Conservation (phyloP, 2,329 filamentous ascomycete species). For the Clarireedia homoeocarpa region DNA sequence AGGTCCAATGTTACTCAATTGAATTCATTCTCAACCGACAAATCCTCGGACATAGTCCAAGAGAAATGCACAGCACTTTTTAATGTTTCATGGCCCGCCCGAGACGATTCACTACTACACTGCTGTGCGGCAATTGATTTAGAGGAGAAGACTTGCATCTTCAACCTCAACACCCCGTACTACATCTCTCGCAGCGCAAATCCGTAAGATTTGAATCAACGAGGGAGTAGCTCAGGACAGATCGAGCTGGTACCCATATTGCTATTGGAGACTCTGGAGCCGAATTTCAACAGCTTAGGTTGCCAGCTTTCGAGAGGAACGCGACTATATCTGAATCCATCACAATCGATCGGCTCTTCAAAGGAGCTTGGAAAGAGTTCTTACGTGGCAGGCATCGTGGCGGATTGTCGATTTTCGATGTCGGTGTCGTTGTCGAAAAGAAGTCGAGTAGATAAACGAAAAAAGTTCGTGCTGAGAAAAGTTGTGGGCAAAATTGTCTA, state of each 20-base stretch:
- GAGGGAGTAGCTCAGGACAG: constrained; percentile 58
- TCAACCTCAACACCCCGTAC: constrained; percentile 73
- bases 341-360: constrained; percentile 23
- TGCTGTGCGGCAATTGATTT: constrained; percentile 63
- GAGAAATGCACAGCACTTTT: constrained; percentile 33
- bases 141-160: constrained; percentile 58
- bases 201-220: constrained; percentile 39
- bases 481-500: constrained; percentile 7
- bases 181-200: constrained; percentile 50
- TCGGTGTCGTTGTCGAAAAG: constrained; percentile 22
- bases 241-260: constrained; percentile 67
- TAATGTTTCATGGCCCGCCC: constrained; percentile 15
- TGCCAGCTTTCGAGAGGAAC: constrained; percentile 67
- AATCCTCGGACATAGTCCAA: constrained; percentile 54
- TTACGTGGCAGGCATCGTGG: constrained; percentile 45
- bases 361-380: constrained; percentile 16
- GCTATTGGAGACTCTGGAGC: constrained; percentile 35
- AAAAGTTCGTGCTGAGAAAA: not conserved
- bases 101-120: constrained; percentile 22
- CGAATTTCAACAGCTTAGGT: constrained; percentile 21
- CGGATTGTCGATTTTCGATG: constrained; percentile 33
- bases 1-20: constrained; percentile 17
- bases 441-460: not conserved
- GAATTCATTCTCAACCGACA: constrained; percentile 62
- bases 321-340: constrained; percentile 51